Evolutionary conservation across 345 rosid species (phyloP).

Genomic region (Rhodamnia rubescens): DNA sequence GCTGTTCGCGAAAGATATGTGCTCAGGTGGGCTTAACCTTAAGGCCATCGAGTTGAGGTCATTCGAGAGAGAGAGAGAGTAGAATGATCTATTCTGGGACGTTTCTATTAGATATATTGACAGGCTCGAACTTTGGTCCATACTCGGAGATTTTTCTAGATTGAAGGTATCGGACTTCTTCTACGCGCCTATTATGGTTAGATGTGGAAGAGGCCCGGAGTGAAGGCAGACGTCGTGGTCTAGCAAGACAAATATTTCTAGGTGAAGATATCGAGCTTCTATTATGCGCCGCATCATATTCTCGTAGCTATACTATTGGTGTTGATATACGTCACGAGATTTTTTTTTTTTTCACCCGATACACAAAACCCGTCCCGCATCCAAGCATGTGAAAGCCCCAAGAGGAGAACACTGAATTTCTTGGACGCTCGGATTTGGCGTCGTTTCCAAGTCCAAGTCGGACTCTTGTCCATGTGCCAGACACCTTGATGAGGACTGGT

Average conservation of each 20-base stretch:
- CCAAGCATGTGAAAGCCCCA: neutral
- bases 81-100: neutral
- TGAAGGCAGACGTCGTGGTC: neutral
- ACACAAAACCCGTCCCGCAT: neutral
- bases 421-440: neutral
- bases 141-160: accelerated
- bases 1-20: neutral
- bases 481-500: neutral
- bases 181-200: accelerated
- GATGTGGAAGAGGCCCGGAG: neutral
- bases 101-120: neutral
- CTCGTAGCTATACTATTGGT: neutral
- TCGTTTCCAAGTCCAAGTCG: neutral
- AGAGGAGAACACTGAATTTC: neutral
- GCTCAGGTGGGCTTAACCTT: neutral
- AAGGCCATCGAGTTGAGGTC: neutral
- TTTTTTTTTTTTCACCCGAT: neutral
- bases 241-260: no score
- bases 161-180: neutral
- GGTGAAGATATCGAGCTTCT: neutral
- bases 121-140: accelerated
- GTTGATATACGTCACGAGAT: neutral
- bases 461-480: neutral
- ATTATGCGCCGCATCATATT: accelerated
- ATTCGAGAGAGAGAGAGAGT: neutral